phyloP scores from a whole-genome alignment of 257 asterid genomes.

The Nicotiana undulata region DNA sequence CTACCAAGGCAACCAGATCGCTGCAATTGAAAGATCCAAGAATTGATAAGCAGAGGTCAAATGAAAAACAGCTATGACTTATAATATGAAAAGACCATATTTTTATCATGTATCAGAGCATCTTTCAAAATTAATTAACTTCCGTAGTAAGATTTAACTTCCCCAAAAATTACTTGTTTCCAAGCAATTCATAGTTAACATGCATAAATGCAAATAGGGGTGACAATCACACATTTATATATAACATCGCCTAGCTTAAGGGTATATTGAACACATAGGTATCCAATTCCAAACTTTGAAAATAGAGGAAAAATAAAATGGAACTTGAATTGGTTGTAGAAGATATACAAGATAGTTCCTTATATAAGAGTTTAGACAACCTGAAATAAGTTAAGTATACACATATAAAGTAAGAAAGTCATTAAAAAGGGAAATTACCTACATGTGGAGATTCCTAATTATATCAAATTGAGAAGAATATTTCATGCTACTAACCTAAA shows the following conservation, averaged over 20 bases:
- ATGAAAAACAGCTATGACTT: not conserved
- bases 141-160: not conserved
- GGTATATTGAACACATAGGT: not conserved
- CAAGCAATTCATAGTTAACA: not conserved
- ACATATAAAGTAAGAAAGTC: not conserved
- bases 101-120: not conserved
- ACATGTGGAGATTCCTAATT: not conserved
- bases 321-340: not conserved
- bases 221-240: not conserved
- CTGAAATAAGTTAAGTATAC: not conserved
- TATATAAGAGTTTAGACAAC: not conserved
- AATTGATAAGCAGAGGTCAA: conserved; percentile 4
- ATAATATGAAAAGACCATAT: not conserved
- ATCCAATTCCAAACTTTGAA: not conserved
- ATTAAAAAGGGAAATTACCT: not conserved
- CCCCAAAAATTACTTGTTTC: not conserved
- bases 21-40: conserved; percentile 37
- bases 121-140: not conserved
- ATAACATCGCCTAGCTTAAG: not conserved
- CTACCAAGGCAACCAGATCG: conserved; percentile 97
- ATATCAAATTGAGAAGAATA: not conserved
- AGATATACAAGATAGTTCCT: not conserved
- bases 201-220: not conserved
- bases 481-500: not conserved
- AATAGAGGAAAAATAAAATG: not conserved